These are phyloP conservation scores for Boletus huronensis DNA, from an alignment of 768 basidiomycete genomes.

Conservation along the genomic window DNA sequence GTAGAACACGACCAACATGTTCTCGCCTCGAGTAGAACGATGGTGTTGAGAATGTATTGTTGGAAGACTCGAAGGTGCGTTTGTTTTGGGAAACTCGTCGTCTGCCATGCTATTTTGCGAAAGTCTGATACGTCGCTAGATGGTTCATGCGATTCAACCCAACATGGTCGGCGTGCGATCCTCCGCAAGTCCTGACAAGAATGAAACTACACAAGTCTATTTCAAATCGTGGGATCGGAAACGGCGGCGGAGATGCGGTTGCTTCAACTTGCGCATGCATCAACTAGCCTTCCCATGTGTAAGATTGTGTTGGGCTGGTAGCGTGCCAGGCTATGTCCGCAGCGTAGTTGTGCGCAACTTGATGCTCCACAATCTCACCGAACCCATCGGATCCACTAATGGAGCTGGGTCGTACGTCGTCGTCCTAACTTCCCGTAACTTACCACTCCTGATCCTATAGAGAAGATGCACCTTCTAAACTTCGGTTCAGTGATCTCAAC, in stretches of 20 bases:
- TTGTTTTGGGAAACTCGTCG: not conserved
- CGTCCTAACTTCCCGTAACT: slow-evolving; percentile 44
- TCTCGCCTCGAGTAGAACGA: not conserved
- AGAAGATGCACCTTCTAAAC: slow-evolving; percentile 46
- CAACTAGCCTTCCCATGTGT: no score
- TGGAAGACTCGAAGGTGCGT: not conserved
- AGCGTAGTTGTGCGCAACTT: slow-evolving; percentile 11
- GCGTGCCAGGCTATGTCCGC: slow-evolving; percentile 33
- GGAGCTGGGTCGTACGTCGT: not conserved
- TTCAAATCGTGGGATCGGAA: no score
- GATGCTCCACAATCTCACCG: slow-evolving; percentile 29
- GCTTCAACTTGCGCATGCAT: no score
- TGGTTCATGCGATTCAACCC: not conserved
- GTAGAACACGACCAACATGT: slow-evolving; percentile 40
- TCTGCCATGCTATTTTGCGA: no score
- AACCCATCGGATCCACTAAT: slow-evolving; percentile 31
- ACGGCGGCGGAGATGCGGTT: no score
- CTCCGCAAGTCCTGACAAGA: no score
- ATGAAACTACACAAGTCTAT: no score
- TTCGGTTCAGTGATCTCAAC: slow-evolving; percentile 43
- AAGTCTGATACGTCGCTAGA: not conserved
- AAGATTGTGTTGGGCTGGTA: no score
- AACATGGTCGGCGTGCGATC: no score
- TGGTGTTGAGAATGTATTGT: not conserved
- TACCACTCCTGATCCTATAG: slow-evolving; percentile 45